Conservation (phyloP, 2,329 filamentous ascomycete genomes). For the Rutstroemia sydowiana region DNA sequence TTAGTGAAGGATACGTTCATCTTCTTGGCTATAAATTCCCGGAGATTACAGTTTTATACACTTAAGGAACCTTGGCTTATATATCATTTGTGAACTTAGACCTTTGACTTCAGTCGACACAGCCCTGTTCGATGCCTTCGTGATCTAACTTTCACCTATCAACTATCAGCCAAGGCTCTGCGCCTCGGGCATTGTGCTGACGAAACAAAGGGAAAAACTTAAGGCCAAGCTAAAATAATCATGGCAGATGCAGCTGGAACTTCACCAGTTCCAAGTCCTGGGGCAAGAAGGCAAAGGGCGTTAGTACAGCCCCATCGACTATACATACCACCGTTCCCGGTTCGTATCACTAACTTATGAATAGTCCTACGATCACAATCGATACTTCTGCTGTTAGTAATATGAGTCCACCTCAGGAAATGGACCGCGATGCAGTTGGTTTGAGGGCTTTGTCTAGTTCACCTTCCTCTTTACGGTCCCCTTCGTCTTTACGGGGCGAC, state of each 20-base stretch:
- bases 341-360: background rate
- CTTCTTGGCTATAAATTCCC: background rate
- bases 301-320: slow-evolving; percentile 20
- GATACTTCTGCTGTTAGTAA: slow-evolving; percentile 46
- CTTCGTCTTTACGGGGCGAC: slow-evolving; percentile 27
- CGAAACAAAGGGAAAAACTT: slow-evolving; percentile 12
- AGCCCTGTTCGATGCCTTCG: background rate
- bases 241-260: slow-evolving; percentile 21
- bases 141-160: background rate
- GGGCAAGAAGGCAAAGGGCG: slow-evolving; percentile 29
- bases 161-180: background rate
- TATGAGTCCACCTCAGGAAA: slow-evolving; percentile 24
- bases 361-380: slow-evolving; percentile 46
- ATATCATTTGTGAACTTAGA: background rate
- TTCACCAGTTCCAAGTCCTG: slow-evolving; percentile 22
- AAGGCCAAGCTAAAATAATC: slow-evolving; percentile 4
- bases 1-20: background rate
- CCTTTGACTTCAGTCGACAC: background rate
- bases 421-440: slow-evolving; percentile 28
- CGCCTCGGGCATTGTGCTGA: slow-evolving; percentile 21
- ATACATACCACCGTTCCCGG: slow-evolving; percentile 17
- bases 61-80: background rate
- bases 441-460: slow-evolving; percentile 31
- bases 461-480: no score
- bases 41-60: background rate